Conservation (phyloP, 352 stramenopile species). For the Phytophthora rubi region DNA sequence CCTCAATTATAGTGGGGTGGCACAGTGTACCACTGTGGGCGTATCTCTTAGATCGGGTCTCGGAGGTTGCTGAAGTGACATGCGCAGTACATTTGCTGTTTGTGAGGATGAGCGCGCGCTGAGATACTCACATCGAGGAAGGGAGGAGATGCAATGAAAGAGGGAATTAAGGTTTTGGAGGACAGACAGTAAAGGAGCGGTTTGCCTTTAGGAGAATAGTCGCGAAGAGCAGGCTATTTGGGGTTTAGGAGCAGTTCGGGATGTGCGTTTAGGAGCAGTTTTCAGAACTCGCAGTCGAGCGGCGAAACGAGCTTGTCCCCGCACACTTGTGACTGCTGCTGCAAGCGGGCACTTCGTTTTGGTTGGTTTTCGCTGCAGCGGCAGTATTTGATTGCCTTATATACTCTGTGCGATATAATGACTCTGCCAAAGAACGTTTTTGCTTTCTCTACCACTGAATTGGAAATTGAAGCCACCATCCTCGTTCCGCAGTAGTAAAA, state of each 20-base stretch:
- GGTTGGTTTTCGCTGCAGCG: neutral
- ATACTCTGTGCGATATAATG: too few species aligned
- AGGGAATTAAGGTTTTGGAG: too few species aligned
- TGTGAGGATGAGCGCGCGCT: neutral
- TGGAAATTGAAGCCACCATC: neutral
- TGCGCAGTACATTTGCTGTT: neutral
- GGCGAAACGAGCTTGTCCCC: neutral
- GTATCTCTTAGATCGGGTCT: constrained; percentile 22
- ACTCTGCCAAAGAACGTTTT: neutral
- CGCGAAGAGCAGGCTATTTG: neutral
- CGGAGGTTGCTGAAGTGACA: constrained; percentile 10
- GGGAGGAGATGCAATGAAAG: neutral
- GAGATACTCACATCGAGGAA: constrained; percentile 8
- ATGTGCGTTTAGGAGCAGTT: neutral
- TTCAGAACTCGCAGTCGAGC: neutral
- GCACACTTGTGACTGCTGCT: neutral
- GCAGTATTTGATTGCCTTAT: neutral
- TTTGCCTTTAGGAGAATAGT: neutral
- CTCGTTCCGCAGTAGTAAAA: neutral
- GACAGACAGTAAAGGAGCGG: neutral
- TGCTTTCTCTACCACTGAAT: neutral
- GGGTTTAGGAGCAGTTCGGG: neutral
- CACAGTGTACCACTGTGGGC: constrained; percentile 12
- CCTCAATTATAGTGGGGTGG: constrained; percentile 9
- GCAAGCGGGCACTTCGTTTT: neutral